phyloP scores from a whole-genome alignment of 2,329 filamentous ascomycete genomes.

The Stagonosporopsis chrysanthemi region DNA sequence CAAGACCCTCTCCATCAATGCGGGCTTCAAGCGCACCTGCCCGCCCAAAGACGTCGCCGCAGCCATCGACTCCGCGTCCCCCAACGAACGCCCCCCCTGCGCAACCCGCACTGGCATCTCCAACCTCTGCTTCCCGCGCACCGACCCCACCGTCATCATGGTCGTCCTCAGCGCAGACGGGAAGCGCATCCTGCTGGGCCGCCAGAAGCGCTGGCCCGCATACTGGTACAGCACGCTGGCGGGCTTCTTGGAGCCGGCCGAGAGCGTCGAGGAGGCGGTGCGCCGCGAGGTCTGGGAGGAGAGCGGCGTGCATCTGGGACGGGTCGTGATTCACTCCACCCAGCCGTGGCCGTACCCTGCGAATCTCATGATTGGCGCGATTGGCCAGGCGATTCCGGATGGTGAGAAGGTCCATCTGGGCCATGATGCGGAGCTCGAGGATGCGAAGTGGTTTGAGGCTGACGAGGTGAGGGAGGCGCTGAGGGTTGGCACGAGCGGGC shows the following conservation, averaged over 20 bases:
- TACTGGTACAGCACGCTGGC: slow-evolving; percentile 88
- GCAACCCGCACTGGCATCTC: slow-evolving; percentile 84
- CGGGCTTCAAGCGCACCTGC: slow-evolving; percentile 81
- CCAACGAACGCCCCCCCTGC: slow-evolving; percentile 70
- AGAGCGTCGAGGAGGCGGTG: slow-evolving; percentile 60
- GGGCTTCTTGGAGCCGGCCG: slow-evolving; percentile 60
- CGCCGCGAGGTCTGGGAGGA: slow-evolving; percentile 62
- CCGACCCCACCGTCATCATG: slow-evolving; percentile 94
- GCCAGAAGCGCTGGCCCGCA: slow-evolving; percentile 81
- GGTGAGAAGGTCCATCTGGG: slow-evolving; percentile 83
- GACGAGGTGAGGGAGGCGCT: slow-evolving; percentile 83
- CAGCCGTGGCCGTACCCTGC: slow-evolving; percentile 64
- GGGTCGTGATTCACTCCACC: slow-evolving; percentile 60
- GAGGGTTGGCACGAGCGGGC: slow-evolving; percentile 67
- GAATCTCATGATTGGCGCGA: slow-evolving; percentile 68
- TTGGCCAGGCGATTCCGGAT: slow-evolving; percentile 81
- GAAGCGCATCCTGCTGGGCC: slow-evolving; percentile 79
- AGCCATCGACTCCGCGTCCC: slow-evolving; percentile 45
- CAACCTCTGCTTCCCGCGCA: slow-evolving; percentile 90
- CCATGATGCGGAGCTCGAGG: slow-evolving; percentile 90
- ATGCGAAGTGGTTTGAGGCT: slow-evolving; percentile 85
- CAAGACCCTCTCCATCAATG: slow-evolving; percentile 78
- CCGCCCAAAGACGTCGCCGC: slow-evolving; percentile 71
- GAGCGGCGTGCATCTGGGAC: slow-evolving; percentile 55
- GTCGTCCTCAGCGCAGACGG: slow-evolving; percentile 85